Percentiles rank a stretch among this genome's conserved stretches.
Evolutionary conservation across 306 rosid genomes (phyloP).

Genomic region (Rosa rugosa): DNA sequence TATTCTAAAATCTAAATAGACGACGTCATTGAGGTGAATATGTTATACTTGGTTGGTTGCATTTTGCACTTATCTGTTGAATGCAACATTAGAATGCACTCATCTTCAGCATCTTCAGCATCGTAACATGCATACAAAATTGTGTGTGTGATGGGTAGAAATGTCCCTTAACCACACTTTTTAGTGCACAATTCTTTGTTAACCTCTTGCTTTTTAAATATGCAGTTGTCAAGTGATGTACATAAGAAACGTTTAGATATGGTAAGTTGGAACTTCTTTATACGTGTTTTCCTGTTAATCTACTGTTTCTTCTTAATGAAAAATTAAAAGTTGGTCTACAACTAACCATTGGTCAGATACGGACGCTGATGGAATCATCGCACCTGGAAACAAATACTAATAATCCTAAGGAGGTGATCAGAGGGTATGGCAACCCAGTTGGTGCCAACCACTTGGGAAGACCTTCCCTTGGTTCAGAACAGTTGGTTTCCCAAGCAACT

Average conservation of each 20-base stretch:
- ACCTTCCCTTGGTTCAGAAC: slow-evolving; percentile 48
- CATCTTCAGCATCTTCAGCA: background rate
- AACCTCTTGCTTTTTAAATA: slow-evolving; percentile 27
- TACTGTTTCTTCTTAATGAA: slow-evolving; percentile 18
- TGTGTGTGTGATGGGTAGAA: background rate
- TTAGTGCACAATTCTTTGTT: background rate
- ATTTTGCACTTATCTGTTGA: background rate
- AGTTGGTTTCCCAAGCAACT: slow-evolving; percentile 47
- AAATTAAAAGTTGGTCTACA: slow-evolving; percentile 21
- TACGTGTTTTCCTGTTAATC: slow-evolving; percentile 20
- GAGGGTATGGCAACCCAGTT: slow-evolving; percentile 64
- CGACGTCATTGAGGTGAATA: background rate
- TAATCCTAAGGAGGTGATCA: slow-evolving; percentile 60
- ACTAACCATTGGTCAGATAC: slow-evolving; percentile 54
- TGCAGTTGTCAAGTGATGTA: slow-evolving; percentile 66
- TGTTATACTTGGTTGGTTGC: background rate
- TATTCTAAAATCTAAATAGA: background rate
- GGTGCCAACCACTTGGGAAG: slow-evolving; percentile 45
- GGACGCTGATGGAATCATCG: slow-evolving; percentile 66
- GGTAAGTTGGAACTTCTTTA: slow-evolving; percentile 48
- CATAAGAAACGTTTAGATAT: slow-evolving; percentile 82
- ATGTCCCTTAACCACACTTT: background rate
- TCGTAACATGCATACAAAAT: background rate
- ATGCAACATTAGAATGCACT: background rate
- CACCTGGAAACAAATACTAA: slow-evolving; percentile 45